A percentile compares a stretch with the other conserved stretches of the same genome.
phyloP scores from a whole-genome alignment of 2,329 filamentous ascomycete species.

The Fusarium sororula region DNA sequence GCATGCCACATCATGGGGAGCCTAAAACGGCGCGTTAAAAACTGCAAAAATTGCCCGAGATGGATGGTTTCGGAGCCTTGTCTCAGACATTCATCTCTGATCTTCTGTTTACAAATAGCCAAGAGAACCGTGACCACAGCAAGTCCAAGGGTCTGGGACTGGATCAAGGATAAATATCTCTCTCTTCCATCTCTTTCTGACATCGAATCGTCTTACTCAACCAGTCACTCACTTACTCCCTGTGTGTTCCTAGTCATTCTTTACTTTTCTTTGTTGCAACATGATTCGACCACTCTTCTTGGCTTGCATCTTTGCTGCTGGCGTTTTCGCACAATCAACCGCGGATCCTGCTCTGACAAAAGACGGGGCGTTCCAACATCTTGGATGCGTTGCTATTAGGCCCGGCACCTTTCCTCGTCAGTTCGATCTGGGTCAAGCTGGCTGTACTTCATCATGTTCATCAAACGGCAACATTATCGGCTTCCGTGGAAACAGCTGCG shows the following conservation, averaged over 20 bases:
- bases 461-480: constrained; percentile 33
- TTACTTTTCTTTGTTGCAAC: constrained; percentile 18
- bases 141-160: background rate
- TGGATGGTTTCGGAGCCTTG: constrained; percentile 14
- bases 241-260: constrained; percentile 27
- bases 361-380: constrained; percentile 10
- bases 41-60: background rate
- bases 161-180: constrained; percentile 15
- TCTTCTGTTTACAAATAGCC: background rate
- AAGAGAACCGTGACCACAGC: background rate
- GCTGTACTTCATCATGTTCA: constrained; percentile 24
- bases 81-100: background rate
- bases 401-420: constrained; percentile 26
- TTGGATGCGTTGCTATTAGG: constrained; percentile 26
- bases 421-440: constrained; percentile 6
- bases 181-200: background rate
- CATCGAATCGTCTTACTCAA: background rate
- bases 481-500: constrained; percentile 22
- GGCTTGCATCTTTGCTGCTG: constrained; percentile 9
- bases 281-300: constrained; percentile 20
- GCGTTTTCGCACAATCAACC: constrained; percentile 20
- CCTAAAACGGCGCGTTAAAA: background rate
- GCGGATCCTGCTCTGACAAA: constrained; percentile 15
- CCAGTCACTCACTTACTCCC: constrained; percentile 17
- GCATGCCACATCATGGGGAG: background rate